These are phyloP conservation scores for Aspergillus clavatus DNA, from an alignment of 2,329 filamentous ascomycete genomes.

Conservation along the genomic window DNA sequence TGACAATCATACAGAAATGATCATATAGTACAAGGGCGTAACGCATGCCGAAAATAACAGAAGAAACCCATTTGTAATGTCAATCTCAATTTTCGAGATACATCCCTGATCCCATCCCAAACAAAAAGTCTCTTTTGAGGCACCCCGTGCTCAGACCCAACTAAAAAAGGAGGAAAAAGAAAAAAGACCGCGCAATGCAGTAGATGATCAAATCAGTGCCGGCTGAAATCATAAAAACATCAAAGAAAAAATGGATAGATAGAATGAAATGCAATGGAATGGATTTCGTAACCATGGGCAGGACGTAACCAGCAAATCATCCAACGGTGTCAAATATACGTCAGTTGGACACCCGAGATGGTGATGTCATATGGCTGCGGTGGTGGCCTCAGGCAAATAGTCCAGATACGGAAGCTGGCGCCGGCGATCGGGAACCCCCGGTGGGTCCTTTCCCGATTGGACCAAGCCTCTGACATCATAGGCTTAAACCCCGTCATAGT, in stretches of 20 bases:
- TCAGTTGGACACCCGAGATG: conserved; percentile 4
- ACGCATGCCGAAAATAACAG: background rate
- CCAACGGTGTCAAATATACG: conserved; percentile 4
- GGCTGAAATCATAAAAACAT: conserved; percentile 12
- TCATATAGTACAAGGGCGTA: background rate
- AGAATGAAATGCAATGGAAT: background rate
- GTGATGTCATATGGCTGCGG: conserved; percentile 20
- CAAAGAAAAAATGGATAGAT: conserved; percentile 1
- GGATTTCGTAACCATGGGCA: background rate
- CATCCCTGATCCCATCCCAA: conserved; percentile 6
- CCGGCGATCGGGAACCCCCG: conserved; percentile 17
- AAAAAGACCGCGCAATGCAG: conserved; percentile 10
- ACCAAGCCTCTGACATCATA: conserved; percentile 19
- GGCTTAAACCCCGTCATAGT: conserved; percentile 17
- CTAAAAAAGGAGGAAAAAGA: conserved; percentile 4
- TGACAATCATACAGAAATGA: background rate
- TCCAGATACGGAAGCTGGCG: conserved; percentile 10
- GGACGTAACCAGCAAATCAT: background rate
- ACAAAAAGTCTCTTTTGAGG: conserved; percentile 14
- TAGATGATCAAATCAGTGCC: conserved; percentile 3
- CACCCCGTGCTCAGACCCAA: conserved; percentile 4
- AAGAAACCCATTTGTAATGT: background rate
- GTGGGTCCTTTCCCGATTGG: conserved; percentile 14
- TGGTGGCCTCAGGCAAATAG: conserved; percentile 6
- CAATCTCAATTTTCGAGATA: conserved; percentile 1